Conservation (phyloP, 78 protist genomes). For the Emiliania huxleyi region DNA sequence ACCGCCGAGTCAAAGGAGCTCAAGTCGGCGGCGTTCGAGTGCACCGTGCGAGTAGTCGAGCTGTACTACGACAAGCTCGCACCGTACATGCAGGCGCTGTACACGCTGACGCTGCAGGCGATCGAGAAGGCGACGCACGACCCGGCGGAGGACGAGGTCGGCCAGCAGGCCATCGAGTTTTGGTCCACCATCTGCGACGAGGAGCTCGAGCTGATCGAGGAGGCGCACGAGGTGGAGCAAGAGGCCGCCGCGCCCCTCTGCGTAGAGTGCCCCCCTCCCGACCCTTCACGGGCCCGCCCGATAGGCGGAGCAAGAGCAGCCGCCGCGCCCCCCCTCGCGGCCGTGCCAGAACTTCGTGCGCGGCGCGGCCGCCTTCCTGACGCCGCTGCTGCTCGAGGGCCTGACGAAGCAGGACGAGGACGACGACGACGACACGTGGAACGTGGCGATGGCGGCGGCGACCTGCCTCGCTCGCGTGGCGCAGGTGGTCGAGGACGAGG, state of each 20-base stretch:
- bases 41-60: constrained; percentile 53
- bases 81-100: constrained; percentile 66
- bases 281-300: background rate
- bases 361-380: constrained; percentile 60
- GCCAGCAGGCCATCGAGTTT: constrained; percentile 88
- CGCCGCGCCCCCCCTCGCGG: background rate
- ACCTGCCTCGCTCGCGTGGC: constrained; percentile 72
- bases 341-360: constrained; percentile 23
- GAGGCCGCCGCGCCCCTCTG: no score
- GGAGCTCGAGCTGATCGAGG: constrained; percentile 63
- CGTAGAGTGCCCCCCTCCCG: background rate
- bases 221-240: constrained; percentile 7
- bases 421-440: constrained; percentile 75
- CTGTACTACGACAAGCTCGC: constrained; percentile 74
- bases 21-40: constrained; percentile 36
- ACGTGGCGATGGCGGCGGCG: constrained; percentile 77
- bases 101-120: background rate
- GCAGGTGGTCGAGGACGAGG: constrained; percentile 45
- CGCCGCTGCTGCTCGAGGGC: constrained; percentile 55
- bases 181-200: constrained; percentile 90
- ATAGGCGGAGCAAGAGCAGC: no score
- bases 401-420: constrained; percentile 71
- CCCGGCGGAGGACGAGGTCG: constrained; percentile 67
- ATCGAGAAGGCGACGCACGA: constrained; percentile 36
- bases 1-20: constrained; percentile 35